phyloP scores from a whole-genome alignment of 148 eudicot species.

The Arbutus unedo region DNA sequence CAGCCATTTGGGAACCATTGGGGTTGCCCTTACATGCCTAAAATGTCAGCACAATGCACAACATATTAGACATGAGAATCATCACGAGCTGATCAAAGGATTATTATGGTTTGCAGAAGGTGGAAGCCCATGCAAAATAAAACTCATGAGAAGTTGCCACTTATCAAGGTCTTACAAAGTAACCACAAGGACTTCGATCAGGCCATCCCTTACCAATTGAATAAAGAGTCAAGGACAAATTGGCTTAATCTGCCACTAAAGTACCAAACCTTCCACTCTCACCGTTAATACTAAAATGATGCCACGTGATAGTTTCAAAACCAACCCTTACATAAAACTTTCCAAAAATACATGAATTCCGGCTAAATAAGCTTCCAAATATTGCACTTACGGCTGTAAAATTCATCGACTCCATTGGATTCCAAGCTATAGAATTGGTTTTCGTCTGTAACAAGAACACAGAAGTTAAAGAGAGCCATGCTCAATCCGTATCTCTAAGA shows the following conservation, averaged over 20 bases:
- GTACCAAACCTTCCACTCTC: not conserved
- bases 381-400: slow-evolving; percentile 78
- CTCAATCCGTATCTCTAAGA: not conserved
- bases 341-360: not conserved
- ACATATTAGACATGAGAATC: not conserved
- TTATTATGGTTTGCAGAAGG: not conserved
- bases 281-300: not conserved
- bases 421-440: slow-evolving; percentile 89
- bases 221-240: not conserved
- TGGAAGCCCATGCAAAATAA: not conserved
- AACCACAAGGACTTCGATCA: not conserved
- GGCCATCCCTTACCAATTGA: not conserved
- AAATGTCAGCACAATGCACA: not conserved
- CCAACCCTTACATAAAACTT: not conserved
- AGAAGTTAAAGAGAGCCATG: slow-evolving; percentile 1
- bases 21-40: not conserved
- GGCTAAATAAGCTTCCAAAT: not conserved
- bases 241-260: not conserved
- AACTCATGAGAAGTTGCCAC: too few relatives aligned
- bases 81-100: not conserved
- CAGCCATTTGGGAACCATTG: too few relatives aligned
- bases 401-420: slow-evolving; percentile 97
- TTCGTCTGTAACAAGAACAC: slow-evolving; percentile 57
- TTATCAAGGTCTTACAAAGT: not conserved
- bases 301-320: slow-evolving; percentile 5